Evolutionary conservation across 768 basidiomycete species (phyloP).

Genomic region (Peribolospora kevripleyi): DNA sequence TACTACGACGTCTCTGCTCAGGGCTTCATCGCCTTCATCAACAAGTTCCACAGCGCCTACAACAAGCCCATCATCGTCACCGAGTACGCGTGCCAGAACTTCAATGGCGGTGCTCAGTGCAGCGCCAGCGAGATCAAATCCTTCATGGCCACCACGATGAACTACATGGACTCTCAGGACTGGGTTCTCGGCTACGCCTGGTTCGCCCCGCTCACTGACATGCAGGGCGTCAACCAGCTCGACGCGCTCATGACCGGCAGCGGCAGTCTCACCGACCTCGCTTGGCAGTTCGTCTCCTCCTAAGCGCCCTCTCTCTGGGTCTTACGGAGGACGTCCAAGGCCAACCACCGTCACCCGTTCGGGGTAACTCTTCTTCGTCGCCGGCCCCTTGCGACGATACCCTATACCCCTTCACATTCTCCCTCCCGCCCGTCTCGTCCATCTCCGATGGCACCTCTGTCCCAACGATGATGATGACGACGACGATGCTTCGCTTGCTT

Average conservation of each 20-base stretch:
- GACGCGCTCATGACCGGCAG: slow-evolving; percentile 18
- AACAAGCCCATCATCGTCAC: slow-evolving; percentile 4
- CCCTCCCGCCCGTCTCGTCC: no score
- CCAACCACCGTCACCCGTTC: no score
- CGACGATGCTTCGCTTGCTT: no score
- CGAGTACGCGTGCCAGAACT: slow-evolving; percentile 20
- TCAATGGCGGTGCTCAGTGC: slow-evolving; percentile 20
- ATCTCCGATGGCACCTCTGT: no score
- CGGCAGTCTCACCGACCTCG: slow-evolving; percentile 17
- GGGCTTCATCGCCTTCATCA: slow-evolving; percentile 16
- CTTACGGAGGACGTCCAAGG: no score
- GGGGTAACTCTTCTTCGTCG: no score
- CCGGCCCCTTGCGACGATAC: no score
- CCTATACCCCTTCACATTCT: no score
- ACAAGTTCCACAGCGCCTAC: slow-evolving; percentile 1
- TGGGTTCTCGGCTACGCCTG: slow-evolving; percentile 2
- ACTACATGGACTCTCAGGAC: slow-evolving; percentile 1
- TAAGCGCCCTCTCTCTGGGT: no score
- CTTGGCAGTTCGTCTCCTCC: no score
- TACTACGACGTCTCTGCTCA: slow-evolving; percentile 13
- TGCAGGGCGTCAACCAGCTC: slow-evolving; percentile 19
- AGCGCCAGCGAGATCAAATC: slow-evolving; percentile 13
- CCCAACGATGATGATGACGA: no score
- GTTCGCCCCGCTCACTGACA: slow-evolving; percentile 4
- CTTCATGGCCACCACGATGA: neutral